Evolutionary conservation across 2,329 filamentous ascomycete species (phyloP).

Genomic region (Fusarium torulosum): DNA sequence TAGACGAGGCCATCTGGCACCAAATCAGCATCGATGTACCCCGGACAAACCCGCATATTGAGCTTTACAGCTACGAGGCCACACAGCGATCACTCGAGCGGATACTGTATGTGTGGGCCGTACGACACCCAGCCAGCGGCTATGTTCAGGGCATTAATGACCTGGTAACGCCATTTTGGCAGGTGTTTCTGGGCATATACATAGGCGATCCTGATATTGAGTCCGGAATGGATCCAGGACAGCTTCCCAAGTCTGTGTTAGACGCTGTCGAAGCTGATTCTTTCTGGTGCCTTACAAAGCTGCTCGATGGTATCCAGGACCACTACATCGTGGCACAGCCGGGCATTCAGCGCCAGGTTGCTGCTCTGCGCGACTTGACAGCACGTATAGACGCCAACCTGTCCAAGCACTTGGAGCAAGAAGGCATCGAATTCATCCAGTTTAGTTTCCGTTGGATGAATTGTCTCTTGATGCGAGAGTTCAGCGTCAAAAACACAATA

Average conservation of each 20-base stretch:
- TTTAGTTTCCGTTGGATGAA: conserved; percentile 99
- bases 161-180: conserved; percentile 96
- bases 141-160: conserved; percentile 99
- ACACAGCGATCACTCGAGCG: conserved; percentile 94
- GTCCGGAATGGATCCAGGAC: conserved; percentile 95
- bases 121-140: conserved; percentile 94
- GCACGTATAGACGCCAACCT: conserved; percentile 86
- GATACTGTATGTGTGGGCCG: conserved; percentile 97
- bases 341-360: conserved; percentile 94
- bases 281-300: conserved; percentile 98
- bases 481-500: conserved; percentile 95
- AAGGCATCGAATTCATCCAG: conserved; percentile 98
- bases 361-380: conserved; percentile 88
- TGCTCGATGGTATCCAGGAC: conserved; percentile 98
- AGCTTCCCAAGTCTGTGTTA: conserved; percentile 88
- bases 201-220: conserved; percentile 95
- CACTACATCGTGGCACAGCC: conserved; percentile 99
- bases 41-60: conserved; percentile 94
- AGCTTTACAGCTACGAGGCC: conserved; percentile 94
- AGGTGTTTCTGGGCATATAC: conserved; percentile 94
- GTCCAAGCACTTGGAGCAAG: conserved; percentile 88
- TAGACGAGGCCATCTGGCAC: conserved; percentile 99
- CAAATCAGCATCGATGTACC: conserved; percentile 99
- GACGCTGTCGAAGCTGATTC: conserved; percentile 98
- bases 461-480: conserved; percentile 96